Base-by-base conservation (phyloP, 139 green algal genomes). In the Pycnococcus provasolii region DNA sequence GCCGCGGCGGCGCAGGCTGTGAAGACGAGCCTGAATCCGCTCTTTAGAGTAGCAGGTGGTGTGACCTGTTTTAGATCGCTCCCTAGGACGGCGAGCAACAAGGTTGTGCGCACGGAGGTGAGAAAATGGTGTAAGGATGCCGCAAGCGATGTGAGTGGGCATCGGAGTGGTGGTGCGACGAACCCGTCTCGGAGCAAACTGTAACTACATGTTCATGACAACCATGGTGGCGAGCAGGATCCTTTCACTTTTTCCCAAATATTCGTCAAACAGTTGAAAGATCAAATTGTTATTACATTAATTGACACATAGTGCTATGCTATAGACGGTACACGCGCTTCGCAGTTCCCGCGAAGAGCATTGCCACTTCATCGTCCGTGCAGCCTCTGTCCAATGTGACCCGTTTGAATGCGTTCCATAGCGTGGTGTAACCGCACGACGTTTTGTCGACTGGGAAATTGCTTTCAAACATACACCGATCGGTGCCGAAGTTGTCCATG, bases 51-150 rank as follows among this genome's bases (percentile, higher is more conserved):
- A 50, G 7, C 45, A 37, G 7, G 13, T 2, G 15, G 2, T 3
- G 79, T 95, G 52, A 52, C 82, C 55, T 9, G 89, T 67, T 64
- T 72, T 7, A 46, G 62, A 0, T 46, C 68, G 11, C 74, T 96
- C 67, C 90, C 90, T 0, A 73, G 90, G 13, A 96, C 83, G 6
- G 88, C 90, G 3, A 81, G 77, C 45, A 95, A 95, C 77, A 96
- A 96, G 75, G 80, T 96, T 42, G 92, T 96, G 84, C 78, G 89
- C 26, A 26, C 26, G 26, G 26, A 26, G 26, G 26, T 26, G 26
- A 26, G 26, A 26, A 26, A 26, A 26, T 26, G 26, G 26, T 26
- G 26, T 0, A 26, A 26, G 26, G 26, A 26, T 26, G 26, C 26
- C 26, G 26, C 26, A 26, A 26, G 26, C 26, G 26, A 26, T 26